Conservation (phyloP, 2,329 filamentous ascomycete genomes). For the Colletotrichum tanaceti region DNA sequence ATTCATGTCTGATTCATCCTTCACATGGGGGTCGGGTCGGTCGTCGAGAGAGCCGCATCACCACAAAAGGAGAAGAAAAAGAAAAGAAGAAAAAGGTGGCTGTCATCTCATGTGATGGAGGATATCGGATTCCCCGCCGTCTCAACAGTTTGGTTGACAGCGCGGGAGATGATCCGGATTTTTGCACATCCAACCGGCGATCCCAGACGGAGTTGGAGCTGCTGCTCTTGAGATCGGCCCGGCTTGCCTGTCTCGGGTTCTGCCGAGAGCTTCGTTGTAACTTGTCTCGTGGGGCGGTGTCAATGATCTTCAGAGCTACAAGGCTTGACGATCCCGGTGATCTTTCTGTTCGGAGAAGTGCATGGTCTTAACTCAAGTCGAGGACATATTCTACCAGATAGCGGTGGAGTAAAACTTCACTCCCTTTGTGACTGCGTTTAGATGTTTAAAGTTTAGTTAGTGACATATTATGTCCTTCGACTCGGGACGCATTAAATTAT, state of each 20-base stretch:
- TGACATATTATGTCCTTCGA: too few species aligned
- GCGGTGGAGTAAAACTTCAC: too few species aligned
- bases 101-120: slow-evolving; percentile 24
- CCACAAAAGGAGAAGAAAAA: too few species aligned
- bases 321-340: too few species aligned
- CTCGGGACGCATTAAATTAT: too few species aligned
- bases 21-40: neutral
- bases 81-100: neutral
- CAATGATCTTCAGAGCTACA: too few species aligned
- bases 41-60: slow-evolving; percentile 20
- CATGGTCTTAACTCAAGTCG: too few species aligned
- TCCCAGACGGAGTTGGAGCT: slow-evolving; percentile 7
- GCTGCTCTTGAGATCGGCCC: neutral
- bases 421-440: too few species aligned
- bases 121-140: neutral
- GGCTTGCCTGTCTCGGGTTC: neutral
- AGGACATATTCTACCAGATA: too few species aligned
- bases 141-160: slow-evolving; percentile 33
- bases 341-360: too few species aligned
- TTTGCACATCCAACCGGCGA: slow-evolving; percentile 20
- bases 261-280: neutral
- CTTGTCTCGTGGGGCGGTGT: too few species aligned
- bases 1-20: slow-evolving; percentile 11
- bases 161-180: slow-evolving; percentile 31
- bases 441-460: too few species aligned